Evolutionary conservation across 2,329 filamentous ascomycete genomes (phyloP), one percentile per base, ranked within the genome.

Genomic region (Peltaster fructicola): DNA sequence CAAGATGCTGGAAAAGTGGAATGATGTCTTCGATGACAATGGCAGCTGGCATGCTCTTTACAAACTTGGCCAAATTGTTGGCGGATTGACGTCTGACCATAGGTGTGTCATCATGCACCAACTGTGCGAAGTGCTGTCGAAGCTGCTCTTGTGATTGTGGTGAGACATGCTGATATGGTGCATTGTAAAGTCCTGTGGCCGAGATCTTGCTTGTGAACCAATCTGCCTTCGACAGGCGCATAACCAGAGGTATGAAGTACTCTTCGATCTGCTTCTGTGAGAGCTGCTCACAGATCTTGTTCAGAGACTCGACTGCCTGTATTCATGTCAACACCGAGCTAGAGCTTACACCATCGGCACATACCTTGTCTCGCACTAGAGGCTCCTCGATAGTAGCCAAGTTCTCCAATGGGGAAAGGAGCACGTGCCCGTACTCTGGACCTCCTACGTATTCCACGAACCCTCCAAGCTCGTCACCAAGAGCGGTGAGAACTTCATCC

Each of bases 171-270:
- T 73, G 76, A 63, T 98, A 98, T 37, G 88, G 85, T 23, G 73
- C 70, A 50, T 79, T 88, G 61, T 85, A 98, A 35, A 98, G 75
- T 35, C 88, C 88, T 37, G 85, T 92, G 34, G 85, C 88, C 15
- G 88, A 98, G 37, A 98, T 88, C 61, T 95, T 98, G 37, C 88
- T 95, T 30, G 88, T 98, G 56, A 98, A 98, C 88, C 88, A 98
- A 59, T 98, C 88, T 56, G 88, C 88, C 67, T 95, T 98, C 38
- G 88, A 90, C 33, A 98, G 78, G 49, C 88, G 81, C 47, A 91
- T 70, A 31, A 84, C 84, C 47, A 98, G 74, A 34, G 88, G 88
- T 41, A 98, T 85, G 59, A 95, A 95, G 57, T 84, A 79, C 46
- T 93, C 80, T 63, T 98, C 88, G 49, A 95, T 75, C 61, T 98